Conservation (phyloP, 225 moss, liverwort and hornwort species). For the Rhytidiadelphus loreus region DNA sequence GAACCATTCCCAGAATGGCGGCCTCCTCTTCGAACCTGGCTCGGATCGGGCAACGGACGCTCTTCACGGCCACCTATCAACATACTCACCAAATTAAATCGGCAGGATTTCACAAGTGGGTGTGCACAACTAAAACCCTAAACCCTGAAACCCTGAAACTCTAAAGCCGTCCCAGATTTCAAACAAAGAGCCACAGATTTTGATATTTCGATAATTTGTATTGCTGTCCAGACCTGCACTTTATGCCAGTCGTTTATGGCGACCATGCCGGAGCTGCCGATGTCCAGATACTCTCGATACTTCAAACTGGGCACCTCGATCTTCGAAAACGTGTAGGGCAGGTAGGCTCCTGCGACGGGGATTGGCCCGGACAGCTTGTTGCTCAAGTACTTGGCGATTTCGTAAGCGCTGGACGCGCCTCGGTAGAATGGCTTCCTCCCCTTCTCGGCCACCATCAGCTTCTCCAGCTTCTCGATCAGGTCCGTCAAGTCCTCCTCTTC, state of each 20-base stretch:
- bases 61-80: conserved; percentile 13
- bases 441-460: background rate
- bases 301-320: background rate
- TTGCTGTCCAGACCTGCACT: background rate
- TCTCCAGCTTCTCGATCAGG: background rate
- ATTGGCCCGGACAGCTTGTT: background rate
- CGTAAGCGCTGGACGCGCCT: background rate
- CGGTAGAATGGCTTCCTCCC: background rate
- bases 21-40: conserved; percentile 4
- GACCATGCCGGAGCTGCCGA: conserved; percentile 6
- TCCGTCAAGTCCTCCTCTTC: background rate
- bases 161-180: background rate
- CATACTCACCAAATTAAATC: background rate
- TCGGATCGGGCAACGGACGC: background rate
- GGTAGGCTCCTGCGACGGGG: background rate
- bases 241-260: background rate
- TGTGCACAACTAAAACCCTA: background rate
- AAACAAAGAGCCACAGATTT: background rate
- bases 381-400: background rate
- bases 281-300: background rate
- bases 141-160: background rate
- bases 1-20: conserved; percentile 2
- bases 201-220: background rate
- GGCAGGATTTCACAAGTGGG: background rate
- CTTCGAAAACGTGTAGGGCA: background rate